These are phyloP conservation scores for Drechmeria coniospora DNA, from an alignment of 2,329 filamentous ascomycete species.

Conservation along the genomic window DNA sequence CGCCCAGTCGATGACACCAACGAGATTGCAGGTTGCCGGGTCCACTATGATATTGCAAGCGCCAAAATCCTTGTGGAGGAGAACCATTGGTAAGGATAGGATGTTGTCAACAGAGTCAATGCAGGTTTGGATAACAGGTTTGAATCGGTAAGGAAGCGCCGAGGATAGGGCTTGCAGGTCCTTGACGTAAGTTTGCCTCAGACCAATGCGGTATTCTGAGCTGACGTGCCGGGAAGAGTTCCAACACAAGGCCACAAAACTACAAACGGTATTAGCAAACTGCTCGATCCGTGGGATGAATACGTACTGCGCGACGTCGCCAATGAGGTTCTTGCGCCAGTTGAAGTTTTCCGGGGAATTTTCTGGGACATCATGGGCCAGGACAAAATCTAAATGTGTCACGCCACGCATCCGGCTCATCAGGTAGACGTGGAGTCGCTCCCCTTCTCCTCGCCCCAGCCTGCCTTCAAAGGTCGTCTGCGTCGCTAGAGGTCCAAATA, in stretches of 20 bases:
- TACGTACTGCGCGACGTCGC: constrained; percentile 15
- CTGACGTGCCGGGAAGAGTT: constrained; percentile 16
- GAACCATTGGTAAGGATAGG: constrained; percentile 22
- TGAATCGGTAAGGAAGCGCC: constrained; percentile 19
- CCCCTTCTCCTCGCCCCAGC: constrained; percentile 11
- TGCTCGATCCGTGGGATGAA: neutral
- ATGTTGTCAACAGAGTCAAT: constrained; percentile 16
- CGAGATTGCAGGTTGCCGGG: constrained; percentile 17
- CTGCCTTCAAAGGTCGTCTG: constrained; percentile 13
- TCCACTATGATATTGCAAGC: constrained; percentile 24
- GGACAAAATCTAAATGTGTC: constrained; percentile 20
- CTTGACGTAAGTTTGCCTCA: constrained; percentile 12
- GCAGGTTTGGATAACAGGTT: constrained; percentile 13
- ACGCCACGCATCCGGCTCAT: constrained; percentile 20
- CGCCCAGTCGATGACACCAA: constrained; percentile 26
- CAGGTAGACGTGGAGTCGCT: constrained; percentile 20
- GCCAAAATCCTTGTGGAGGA: constrained; percentile 23
- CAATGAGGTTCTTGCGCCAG: constrained; percentile 19
- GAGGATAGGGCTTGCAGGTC: constrained; percentile 17
- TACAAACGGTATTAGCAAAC: constrained; percentile 6
- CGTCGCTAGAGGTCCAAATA: constrained; percentile 12
- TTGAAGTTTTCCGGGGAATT: constrained; percentile 16
- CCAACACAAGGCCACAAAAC: constrained; percentile 25
- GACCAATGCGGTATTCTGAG: constrained; percentile 9
- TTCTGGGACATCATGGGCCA: constrained; percentile 17